Evolutionary conservation across 2,329 filamentous ascomycete genomes (phyloP), one percentile per base, ranked within the genome.

Genomic region (Exophiala xenobiotica): DNA sequence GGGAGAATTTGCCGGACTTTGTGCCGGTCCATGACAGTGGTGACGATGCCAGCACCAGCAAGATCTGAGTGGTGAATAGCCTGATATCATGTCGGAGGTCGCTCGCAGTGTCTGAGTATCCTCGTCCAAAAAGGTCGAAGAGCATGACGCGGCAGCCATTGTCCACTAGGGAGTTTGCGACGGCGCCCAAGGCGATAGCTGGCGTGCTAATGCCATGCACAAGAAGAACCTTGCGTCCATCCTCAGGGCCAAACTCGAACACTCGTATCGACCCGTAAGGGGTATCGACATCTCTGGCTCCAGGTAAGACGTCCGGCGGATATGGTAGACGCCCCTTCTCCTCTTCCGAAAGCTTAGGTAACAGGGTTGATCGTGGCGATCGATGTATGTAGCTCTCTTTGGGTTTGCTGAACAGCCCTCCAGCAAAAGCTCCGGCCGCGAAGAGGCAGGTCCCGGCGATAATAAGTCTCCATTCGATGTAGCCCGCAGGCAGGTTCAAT

Each of bases 151-250:
- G 77, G 66, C 80, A 90, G 1, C 88, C 87, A 49, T 74, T 76
- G 5, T 73, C 70, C 1, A 80, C 87, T 45, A 95, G 75, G 46
- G 77, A 79, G 64, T 82, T 75, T 11, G 86, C 86, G 27, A 93
- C 66, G 35, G 80, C 77, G 2, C 82, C 83, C 14, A 92, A 70
- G 0, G 87, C 78, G 41, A 91, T 73, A 55, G 83, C 84, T 0
- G 90, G 89, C 4, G 88, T 93, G 43, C 83, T 87, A 62, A 93
- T 91, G 4, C 90, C 90, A 67, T 92, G 90, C 12, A 95, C 70
- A 20, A 95, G 72, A 11, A 95, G 71, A 1, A 92, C 82, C 63
- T 85, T 90, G 22, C 82, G 78, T 1, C 88, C 88, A 27, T 78
- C 71, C 52, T 82, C 77, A 0, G 87, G 86, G 0, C 90, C 90